phyloP scores from a whole-genome alignment of 2,329 filamentous ascomycete genomes.

The Aspergillus sp. region DNA sequence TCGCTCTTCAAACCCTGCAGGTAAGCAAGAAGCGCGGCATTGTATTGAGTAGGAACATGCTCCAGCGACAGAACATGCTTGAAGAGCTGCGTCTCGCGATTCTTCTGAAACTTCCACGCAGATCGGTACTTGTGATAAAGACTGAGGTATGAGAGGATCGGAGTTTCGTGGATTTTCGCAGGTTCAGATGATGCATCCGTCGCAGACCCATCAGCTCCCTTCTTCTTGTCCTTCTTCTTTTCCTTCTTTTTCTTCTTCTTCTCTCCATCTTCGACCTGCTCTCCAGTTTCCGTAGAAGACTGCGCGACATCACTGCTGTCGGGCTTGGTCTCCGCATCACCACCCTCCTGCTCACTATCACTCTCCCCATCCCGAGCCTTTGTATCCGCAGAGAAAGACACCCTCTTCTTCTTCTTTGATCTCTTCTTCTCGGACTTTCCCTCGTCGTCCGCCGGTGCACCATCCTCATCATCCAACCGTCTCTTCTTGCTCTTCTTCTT shows the following conservation, averaged over 20 bases:
- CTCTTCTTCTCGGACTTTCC: slow-evolving; percentile 7
- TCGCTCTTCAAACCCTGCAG: slow-evolving; percentile 73
- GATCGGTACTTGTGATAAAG: slow-evolving; percentile 67
- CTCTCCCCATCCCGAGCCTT: slow-evolving; percentile 55
- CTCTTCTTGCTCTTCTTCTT: slow-evolving; percentile 7
- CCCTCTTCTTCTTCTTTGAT: slow-evolving; percentile 47
- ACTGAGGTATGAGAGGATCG: slow-evolving; percentile 70
- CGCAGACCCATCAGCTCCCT: too few species aligned
- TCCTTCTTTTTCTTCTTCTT: slow-evolving; percentile 28
- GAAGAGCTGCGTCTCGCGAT: slow-evolving; percentile 77
- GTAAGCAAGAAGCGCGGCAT: slow-evolving; percentile 69
- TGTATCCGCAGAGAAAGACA: slow-evolving; percentile 61
- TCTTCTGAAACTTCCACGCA: slow-evolving; percentile 95
- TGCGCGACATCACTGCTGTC: slow-evolving; percentile 3
- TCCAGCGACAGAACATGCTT: slow-evolving; percentile 74
- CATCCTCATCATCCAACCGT: slow-evolving; percentile 4
- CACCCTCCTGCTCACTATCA: slow-evolving; percentile 3
- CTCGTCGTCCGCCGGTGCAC: slow-evolving; percentile 1
- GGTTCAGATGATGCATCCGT: slow-evolving; percentile 1
- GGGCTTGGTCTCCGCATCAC: slow-evolving; percentile 11
- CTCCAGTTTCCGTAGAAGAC: slow-evolving; percentile 7
- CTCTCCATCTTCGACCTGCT: slow-evolving; percentile 10
- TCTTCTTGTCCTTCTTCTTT: slow-evolving; percentile 15
- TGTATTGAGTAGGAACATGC: slow-evolving; percentile 65
- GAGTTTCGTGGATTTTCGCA: slow-evolving; percentile 29